Base-by-base conservation (phyloP, 805 yeast species). In the Millerago galiae region DNA sequence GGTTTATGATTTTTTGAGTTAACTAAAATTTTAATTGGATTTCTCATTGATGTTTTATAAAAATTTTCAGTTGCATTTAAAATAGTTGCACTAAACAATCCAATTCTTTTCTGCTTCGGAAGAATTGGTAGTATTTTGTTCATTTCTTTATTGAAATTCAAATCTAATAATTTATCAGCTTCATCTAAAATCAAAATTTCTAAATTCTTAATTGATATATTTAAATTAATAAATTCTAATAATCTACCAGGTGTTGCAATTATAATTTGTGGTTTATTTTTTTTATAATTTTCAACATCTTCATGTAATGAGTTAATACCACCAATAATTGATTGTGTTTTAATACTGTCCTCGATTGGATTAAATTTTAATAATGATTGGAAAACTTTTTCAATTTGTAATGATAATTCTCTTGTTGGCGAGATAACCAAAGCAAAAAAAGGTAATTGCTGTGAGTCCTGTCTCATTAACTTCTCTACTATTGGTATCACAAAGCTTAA, bases 221-320 rank as follows among this genome's bases (percentile, higher is more conserved):
- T 63, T 8, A 58, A 50, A 10, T 75, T 65, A 16, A 90, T 57
- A 53, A 93, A 80, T 47, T 93, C 97, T 13, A 81, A 60, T 18
- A 86, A 57, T 53, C 98, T 73, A 5, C 99, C 99, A 0, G 98
- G 98, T 0, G 98, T 93, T 0, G 95, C 96, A 10, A 93, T 77
- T 14, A 93, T 50, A 24, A 93, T 77, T 33, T 85, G 90, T 1
- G 96, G 91, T 46, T 66, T 68, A 1, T 62, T 54, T 8, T 66
- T 65, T 15, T 74, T 52, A 55, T 81, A 89, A 2, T 52, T 50
- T 37, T 79, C 78, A 26, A 85, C 53, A 60, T 93, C 98, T 44
- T 84, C 88, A 48, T 88, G 70, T 0, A 83, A 77, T 4, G 78
- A 62, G 5, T 72, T 72, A 16, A 77, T 56, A 16, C 86, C 79